Percentiles rank a stretch among this genome's conserved stretches.
phyloP scores from a whole-genome alignment of 345 rosid species.

The Geranium brycei region DNA sequence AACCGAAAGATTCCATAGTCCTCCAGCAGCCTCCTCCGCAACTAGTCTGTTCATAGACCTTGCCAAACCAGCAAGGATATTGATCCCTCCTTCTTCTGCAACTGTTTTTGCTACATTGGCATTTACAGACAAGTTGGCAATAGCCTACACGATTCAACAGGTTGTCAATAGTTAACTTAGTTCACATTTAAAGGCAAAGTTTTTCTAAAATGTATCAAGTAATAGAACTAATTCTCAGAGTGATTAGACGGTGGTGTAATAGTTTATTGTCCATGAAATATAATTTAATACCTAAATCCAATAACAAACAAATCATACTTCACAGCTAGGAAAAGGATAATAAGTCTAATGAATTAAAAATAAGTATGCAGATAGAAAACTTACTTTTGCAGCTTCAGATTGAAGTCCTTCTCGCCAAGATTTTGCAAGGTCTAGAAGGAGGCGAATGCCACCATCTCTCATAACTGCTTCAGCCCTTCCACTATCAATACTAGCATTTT shows the following conservation, averaged over 20 bases:
- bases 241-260: too few relatives aligned
- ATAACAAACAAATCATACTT: too few relatives aligned
- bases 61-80: conserved; percentile 52
- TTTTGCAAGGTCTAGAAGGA: conserved; percentile 62
- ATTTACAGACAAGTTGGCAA: conserved; percentile 78
- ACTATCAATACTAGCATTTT: conserved; percentile 69
- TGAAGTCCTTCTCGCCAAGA: conserved; percentile 88
- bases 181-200: too few relatives aligned
- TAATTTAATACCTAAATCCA: too few relatives aligned
- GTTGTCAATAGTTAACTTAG: too few relatives aligned
- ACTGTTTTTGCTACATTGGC: conserved; percentile 70
- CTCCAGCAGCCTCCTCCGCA: conserved; percentile 92
- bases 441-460: conserved; percentile 65
- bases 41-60: conserved; percentile 70
- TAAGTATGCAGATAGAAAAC: background rate
- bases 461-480: conserved; percentile 84
- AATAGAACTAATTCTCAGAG: too few relatives aligned
- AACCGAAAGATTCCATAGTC: conserved; percentile 78
- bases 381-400: conserved; percentile 79
- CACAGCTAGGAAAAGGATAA: too few relatives aligned
- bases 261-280: too few relatives aligned
- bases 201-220: too few relatives aligned
- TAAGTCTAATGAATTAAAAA: too few relatives aligned
- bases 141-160: conserved; percentile 36
- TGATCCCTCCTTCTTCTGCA: conserved; percentile 73